Evolutionary conservation across 169 alveolate species (phyloP).

Genomic region (Besnoitia besnoiti): DNA sequence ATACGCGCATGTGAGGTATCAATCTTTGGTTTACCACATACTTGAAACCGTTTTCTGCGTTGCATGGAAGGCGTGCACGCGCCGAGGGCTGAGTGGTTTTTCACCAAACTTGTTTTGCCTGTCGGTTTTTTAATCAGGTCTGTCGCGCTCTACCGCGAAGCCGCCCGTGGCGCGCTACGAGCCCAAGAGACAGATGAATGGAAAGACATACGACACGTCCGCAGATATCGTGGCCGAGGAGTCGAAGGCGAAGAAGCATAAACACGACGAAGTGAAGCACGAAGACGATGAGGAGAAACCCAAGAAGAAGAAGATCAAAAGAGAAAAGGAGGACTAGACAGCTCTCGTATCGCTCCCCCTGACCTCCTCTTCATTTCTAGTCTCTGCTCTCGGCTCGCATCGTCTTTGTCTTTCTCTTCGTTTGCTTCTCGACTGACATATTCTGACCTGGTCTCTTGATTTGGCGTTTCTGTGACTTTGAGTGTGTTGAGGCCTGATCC

Average conservation of each 20-base stretch:
- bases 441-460: not conserved
- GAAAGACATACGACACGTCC: conserved; percentile 45
- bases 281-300: conserved; percentile 14
- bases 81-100: too few species aligned
- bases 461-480: not conserved
- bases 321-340: not conserved
- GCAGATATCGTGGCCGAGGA: conserved; percentile 54
- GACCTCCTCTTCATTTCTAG: not conserved
- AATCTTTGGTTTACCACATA: too few species aligned
- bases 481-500: not conserved
- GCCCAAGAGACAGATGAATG: conserved; percentile 32
- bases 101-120: too few species aligned
- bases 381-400: not conserved
- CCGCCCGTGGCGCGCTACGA: conserved; percentile 43
- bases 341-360: not conserved
- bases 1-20: too few species aligned
- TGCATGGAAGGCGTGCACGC: too few species aligned
- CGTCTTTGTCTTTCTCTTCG: not conserved
- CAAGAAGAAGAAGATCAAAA: not conserved
- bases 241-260: not conserved
- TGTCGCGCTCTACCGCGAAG: conserved; percentile 26
- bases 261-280: not conserved
- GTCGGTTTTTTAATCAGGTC: conserved; percentile 17
- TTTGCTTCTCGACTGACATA: not conserved
- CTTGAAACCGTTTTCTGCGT: too few species aligned